These are phyloP conservation scores for Blastobotrys buckinghamii DNA, from an alignment of 1,139 yeast genomes.

Conservation along the genomic window DNA sequence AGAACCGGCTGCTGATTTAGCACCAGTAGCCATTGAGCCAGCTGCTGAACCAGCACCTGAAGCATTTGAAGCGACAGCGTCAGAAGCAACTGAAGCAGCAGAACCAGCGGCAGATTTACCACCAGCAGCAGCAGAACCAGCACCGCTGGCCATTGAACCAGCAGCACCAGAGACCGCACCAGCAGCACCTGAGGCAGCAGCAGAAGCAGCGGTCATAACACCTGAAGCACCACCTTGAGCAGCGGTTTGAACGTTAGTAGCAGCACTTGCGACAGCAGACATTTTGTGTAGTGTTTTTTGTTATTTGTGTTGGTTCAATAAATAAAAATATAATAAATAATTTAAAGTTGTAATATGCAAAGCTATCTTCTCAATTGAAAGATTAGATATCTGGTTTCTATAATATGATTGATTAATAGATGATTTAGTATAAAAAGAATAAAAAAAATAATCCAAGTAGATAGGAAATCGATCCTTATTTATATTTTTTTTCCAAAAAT, in stretches of 20 bases:
- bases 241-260: slow-evolving; percentile 11
- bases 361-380: no score
- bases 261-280: slow-evolving; percentile 12
- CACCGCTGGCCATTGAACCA: slow-evolving; percentile 12
- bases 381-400: no score
- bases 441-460: no score
- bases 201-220: slow-evolving; percentile 10
- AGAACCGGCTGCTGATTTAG: slow-evolving; percentile 12
- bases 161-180: slow-evolving; percentile 14
- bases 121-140: slow-evolving; percentile 6
- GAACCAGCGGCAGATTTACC: slow-evolving; percentile 3
- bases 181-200: slow-evolving; percentile 12
- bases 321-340: no score
- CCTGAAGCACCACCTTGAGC: slow-evolving; percentile 11
- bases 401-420: no score
- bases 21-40: slow-evolving; percentile 10
- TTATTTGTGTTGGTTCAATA: no score
- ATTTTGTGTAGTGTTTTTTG: slow-evolving; percentile 1
- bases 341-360: no score
- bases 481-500: no score
- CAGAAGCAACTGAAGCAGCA: slow-evolving; percentile 10
- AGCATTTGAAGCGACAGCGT: slow-evolving; percentile 13
- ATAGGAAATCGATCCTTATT: no score
- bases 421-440: no score
- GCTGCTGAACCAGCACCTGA: slow-evolving; percentile 14